Percentiles rank a stretch among this genome's conserved stretches.
Conservation (phyloP, 192 early-diverging fungal species). For the Entophlyctis helioformis region DNA sequence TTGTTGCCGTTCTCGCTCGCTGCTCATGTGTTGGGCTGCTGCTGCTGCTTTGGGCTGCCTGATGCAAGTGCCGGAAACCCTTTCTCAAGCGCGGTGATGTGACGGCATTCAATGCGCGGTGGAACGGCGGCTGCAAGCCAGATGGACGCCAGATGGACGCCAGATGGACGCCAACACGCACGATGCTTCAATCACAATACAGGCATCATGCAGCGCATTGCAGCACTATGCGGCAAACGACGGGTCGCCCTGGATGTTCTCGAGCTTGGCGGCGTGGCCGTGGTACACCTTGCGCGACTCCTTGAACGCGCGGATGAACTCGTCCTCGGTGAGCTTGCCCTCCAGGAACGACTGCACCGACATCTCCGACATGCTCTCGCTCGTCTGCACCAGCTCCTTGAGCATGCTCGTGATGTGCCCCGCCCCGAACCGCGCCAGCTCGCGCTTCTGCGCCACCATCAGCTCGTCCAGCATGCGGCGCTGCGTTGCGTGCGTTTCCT, state of each 20-base stretch:
- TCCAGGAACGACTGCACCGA: constrained; percentile 10
- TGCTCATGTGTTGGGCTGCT: too few species aligned
- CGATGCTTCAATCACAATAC: too few species aligned
- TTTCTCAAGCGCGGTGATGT: too few species aligned
- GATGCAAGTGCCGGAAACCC: too few species aligned
- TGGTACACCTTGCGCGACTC: constrained; percentile 30
- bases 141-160: too few species aligned
- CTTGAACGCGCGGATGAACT: constrained; percentile 22
- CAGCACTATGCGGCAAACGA: too few species aligned
- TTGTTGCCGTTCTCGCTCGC: too few species aligned
- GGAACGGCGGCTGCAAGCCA: too few species aligned
- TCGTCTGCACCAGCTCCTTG: constrained; percentile 4
- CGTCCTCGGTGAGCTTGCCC: constrained; percentile 17
- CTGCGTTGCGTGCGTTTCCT: constrained; percentile 1
- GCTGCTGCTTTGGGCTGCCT: too few species aligned
- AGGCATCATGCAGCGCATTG: too few species aligned
- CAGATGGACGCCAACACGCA: too few species aligned
- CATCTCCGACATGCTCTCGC: constrained; percentile 18
- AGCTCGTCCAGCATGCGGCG: constrained; percentile 1
- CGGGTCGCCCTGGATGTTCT: constrained; percentile 11
- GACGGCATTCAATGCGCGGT: too few species aligned
- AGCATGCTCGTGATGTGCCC: constrained; percentile 19
- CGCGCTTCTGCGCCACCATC: neutral
- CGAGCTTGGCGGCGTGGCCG: constrained; percentile 16
- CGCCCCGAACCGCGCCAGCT: constrained; percentile 13